Evolutionary conservation across 805 yeast species (phyloP).

Genomic region (Wickerhamiella siamensis): DNA sequence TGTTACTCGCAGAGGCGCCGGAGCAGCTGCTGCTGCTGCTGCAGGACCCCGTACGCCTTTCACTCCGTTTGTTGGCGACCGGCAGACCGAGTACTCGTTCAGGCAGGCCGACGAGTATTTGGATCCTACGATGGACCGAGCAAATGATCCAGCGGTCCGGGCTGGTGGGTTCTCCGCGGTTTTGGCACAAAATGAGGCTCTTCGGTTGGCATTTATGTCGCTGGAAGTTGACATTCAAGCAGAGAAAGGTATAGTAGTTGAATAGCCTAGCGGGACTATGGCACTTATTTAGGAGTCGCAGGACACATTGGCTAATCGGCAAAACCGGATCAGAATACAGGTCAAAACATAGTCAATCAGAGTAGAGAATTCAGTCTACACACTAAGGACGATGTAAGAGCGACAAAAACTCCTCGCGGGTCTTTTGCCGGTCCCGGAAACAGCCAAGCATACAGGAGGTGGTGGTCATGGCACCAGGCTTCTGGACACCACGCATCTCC

Average conservation of each 20-base stretch:
- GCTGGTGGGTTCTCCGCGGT: slow-evolving; percentile 79
- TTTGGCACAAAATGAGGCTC: slow-evolving; percentile 54
- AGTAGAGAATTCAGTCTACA: too few species aligned
- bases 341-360: too few species aligned
- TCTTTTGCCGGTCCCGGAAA: slow-evolving; percentile 83
- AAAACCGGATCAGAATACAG: too few species aligned
- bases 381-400: slow-evolving; percentile 29
- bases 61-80: slow-evolving; percentile 89
- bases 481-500: slow-evolving; percentile 96
- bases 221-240: slow-evolving; percentile 63
- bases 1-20: slow-evolving; percentile 5
- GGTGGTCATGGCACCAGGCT: slow-evolving; percentile 82
- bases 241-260: slow-evolving; percentile 35
- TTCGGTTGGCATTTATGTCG: slow-evolving; percentile 84
- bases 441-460: slow-evolving; percentile 97
- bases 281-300: too few species aligned
- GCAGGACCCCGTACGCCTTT: slow-evolving; percentile 41
- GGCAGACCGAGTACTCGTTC: slow-evolving; percentile 43
- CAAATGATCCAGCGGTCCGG: slow-evolving; percentile 42
- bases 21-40: slow-evolving; percentile 11
- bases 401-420: slow-evolving; percentile 89
- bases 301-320: too few species aligned
- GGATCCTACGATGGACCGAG: slow-evolving; percentile 48
- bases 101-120: slow-evolving; percentile 34
- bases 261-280: too few species aligned